Evolutionary conservation across 208 protist species (phyloP).

Genomic region (Wallacemonas sp.): DNA sequence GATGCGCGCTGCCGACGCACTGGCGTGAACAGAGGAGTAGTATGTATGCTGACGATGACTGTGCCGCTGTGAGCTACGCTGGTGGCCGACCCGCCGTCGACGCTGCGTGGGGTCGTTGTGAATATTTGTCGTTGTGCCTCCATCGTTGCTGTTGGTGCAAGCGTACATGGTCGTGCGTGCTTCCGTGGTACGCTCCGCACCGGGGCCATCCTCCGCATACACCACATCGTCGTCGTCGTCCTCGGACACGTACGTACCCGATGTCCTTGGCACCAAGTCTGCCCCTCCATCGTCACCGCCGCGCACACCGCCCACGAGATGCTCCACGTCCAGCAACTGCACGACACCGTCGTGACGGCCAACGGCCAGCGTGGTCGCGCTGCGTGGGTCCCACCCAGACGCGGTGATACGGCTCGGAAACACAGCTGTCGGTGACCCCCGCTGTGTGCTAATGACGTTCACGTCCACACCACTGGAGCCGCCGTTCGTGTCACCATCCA

Average conservation of each 20-base stretch:
- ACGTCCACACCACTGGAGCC: background rate
- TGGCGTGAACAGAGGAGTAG: background rate
- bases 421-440: background rate
- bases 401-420: slow-evolving; percentile 23
- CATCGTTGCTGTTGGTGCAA: background rate
- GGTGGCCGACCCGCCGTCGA: background rate
- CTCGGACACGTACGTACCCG: background rate
- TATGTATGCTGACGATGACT: background rate
- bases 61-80: too few species aligned
- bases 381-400: slow-evolving; percentile 60
- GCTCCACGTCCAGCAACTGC: slow-evolving; percentile 67
- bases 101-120: background rate
- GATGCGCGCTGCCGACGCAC: background rate
- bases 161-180: background rate
- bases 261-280: background rate
- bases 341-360: slow-evolving; percentile 56
- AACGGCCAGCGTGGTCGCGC: slow-evolving; percentile 51
- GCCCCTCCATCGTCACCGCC: background rate
- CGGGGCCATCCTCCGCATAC: background rate
- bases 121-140: too few species aligned
- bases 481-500: background rate
- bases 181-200: background rate
- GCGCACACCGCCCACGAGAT: slow-evolving; percentile 13
- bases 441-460: background rate
- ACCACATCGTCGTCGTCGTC: slow-evolving; percentile 1